Conservation (phyloP, 805 yeast genomes). For the Lipomyces sp. region DNA sequence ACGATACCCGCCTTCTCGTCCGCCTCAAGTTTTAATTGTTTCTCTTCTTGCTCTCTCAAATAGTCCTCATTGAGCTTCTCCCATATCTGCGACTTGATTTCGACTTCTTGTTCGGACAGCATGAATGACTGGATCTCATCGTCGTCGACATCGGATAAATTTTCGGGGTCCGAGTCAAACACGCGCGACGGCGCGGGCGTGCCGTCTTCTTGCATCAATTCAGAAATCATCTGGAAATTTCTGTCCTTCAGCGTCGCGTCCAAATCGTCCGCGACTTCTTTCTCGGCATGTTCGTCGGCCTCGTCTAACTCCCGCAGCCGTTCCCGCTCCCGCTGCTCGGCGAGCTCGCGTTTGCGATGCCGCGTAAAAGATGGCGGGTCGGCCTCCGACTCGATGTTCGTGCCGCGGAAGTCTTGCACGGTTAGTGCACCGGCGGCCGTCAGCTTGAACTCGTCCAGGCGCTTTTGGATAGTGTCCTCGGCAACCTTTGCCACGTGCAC, state of each 20-base stretch:
- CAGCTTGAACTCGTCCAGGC: slow-evolving; percentile 80
- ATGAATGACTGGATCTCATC: slow-evolving; percentile 65
- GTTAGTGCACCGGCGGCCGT: slow-evolving; percentile 74
- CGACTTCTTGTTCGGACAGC: slow-evolving; percentile 55
- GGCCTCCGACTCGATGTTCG: slow-evolving; percentile 45
- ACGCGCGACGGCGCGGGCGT: background rate
- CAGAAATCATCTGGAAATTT: slow-evolving; percentile 30
- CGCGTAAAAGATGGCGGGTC: slow-evolving; percentile 81
- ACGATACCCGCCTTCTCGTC: slow-evolving; percentile 78
- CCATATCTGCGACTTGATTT: slow-evolving; percentile 81
- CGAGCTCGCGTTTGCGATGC: slow-evolving; percentile 50
- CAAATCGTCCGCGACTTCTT: slow-evolving; percentile 33
- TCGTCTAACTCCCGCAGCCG: slow-evolving; percentile 28
- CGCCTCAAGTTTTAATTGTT: slow-evolving; percentile 77
- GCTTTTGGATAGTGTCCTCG: slow-evolving; percentile 84
- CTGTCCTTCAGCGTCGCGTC: slow-evolving; percentile 32
- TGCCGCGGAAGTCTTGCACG: slow-evolving; percentile 65
- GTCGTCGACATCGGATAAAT: slow-evolving; percentile 76
- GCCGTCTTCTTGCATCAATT: background rate
- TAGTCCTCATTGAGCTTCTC: slow-evolving; percentile 84
- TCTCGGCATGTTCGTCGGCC: slow-evolving; percentile 33
- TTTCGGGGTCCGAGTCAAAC: slow-evolving; percentile 54
- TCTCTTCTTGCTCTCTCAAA: slow-evolving; percentile 77
- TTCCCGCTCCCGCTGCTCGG: slow-evolving; percentile 31
- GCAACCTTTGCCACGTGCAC: slow-evolving; percentile 95